phyloP scores from a whole-genome alignment of 495 filamentous ascomycete species.

The Margaritispora aquatica region DNA sequence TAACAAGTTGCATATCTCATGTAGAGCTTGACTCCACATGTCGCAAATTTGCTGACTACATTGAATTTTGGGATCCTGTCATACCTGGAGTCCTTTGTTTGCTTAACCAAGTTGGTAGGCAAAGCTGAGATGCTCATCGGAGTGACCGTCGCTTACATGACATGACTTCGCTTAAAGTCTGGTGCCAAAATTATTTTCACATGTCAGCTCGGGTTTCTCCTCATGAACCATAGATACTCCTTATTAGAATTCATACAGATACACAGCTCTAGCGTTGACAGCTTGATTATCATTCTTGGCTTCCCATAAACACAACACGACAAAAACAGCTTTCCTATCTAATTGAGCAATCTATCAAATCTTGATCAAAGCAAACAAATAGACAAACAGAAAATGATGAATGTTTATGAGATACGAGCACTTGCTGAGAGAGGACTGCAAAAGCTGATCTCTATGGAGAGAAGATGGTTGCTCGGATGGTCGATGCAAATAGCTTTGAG shows the following conservation, averaged over 20 bases:
- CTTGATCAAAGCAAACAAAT: constrained; percentile 60
- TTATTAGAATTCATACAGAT: too few species aligned
- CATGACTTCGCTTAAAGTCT: neutral
- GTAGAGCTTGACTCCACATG: neutral
- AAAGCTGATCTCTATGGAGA: constrained; percentile 59
- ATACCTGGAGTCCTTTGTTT: neutral
- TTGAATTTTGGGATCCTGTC: neutral
- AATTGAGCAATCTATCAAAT: constrained; percentile 63
- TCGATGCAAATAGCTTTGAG: neutral
- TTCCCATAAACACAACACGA: too few species aligned
- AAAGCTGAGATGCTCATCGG: neutral
- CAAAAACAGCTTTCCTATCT: too few species aligned
- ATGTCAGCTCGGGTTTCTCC: neutral
- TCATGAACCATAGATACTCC: neutral
- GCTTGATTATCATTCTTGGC: too few species aligned
- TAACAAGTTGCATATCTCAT: neutral
- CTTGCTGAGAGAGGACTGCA: constrained; percentile 68
- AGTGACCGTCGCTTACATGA: neutral
- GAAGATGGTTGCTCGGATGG: neutral
- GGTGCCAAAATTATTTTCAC: too few species aligned
- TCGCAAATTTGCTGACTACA: neutral
- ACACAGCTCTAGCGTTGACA: too few species aligned
- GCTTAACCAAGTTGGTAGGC: neutral
- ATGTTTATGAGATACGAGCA: constrained; percentile 62
- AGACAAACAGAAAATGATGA: constrained; percentile 45